Conservation (phyloP, 1,139 yeast genomes). For the Diutina neorugosa region DNA sequence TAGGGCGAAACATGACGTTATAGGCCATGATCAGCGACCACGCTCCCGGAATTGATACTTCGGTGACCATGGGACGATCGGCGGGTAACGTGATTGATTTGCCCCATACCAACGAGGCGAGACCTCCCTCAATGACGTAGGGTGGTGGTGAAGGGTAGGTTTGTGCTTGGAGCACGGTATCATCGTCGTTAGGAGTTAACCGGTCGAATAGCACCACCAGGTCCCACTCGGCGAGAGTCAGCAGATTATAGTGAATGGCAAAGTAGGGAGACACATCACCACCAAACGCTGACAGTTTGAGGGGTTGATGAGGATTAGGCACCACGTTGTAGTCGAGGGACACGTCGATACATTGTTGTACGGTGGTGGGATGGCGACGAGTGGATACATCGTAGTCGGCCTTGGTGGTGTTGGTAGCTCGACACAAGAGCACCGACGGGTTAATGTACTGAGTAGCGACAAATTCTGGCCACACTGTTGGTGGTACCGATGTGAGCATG, state of each 20-base stretch:
- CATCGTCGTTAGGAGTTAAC: background rate
- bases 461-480: background rate
- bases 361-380: background rate
- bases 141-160: background rate
- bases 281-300: constrained; percentile 41
- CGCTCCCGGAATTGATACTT: constrained; percentile 39
- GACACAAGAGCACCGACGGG: background rate
- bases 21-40: constrained; percentile 57
- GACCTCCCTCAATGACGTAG: background rate
- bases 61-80: constrained; percentile 33
- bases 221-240: constrained; percentile 26
- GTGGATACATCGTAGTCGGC: background rate
- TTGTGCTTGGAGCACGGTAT: background rate
- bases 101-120: background rate
- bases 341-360: constrained; percentile 28
- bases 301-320: constrained; percentile 32
- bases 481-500: background rate
- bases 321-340: constrained; percentile 20
- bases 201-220: constrained; percentile 36
- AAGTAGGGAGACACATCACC: constrained; percentile 35
- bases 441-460: background rate
- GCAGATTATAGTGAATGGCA: constrained; percentile 17
- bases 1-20: constrained; percentile 19
- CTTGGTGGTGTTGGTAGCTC: background rate
- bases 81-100: constrained; percentile 7